phyloP scores from a whole-genome alignment of 1,284 basidiomycete genomes.

The Papiliotrema fonsecae region DNA sequence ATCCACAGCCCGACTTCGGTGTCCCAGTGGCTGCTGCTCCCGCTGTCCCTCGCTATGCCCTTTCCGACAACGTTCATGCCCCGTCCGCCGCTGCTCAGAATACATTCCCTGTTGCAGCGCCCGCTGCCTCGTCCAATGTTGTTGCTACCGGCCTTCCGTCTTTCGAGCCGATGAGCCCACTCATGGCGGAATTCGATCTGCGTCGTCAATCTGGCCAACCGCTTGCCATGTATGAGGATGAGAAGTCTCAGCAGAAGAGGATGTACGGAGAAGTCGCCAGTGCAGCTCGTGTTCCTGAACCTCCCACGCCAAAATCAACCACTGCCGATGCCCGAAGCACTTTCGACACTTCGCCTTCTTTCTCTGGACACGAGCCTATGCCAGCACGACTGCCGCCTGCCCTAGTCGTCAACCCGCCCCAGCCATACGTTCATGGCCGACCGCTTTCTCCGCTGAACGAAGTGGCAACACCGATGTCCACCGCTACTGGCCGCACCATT shows the following conservation, averaged over 20 bases:
- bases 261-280: slow-evolving; percentile 41
- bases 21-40: slow-evolving; percentile 11
- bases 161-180: slow-evolving; percentile 32
- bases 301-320: slow-evolving; percentile 26
- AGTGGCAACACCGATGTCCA: slow-evolving; percentile 30
- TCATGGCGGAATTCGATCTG: slow-evolving; percentile 26
- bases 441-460: slow-evolving; percentile 41
- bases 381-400: slow-evolving; percentile 13
- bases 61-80: not conserved
- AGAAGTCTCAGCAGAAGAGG: slow-evolving; percentile 20
- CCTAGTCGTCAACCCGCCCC: slow-evolving; percentile 15
- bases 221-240: slow-evolving; percentile 24
- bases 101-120: not conserved
- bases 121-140: slow-evolving; percentile 4
- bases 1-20: no score
- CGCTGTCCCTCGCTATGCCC: not conserved
- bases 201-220: slow-evolving; percentile 17
- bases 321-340: slow-evolving; percentile 6
- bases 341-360: slow-evolving; percentile 8
- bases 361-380: slow-evolving; percentile 17
- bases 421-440: slow-evolving; percentile 43
- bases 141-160: no score
- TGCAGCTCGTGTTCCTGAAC: slow-evolving; percentile 36
- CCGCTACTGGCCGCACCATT: not conserved
- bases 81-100: slow-evolving; percentile 3